A percentile compares a stretch with the other conserved stretches of the same genome.
Evolutionary conservation across 2,329 filamentous ascomycete species (phyloP).

Genomic region (Lecanosticta acicola): DNA sequence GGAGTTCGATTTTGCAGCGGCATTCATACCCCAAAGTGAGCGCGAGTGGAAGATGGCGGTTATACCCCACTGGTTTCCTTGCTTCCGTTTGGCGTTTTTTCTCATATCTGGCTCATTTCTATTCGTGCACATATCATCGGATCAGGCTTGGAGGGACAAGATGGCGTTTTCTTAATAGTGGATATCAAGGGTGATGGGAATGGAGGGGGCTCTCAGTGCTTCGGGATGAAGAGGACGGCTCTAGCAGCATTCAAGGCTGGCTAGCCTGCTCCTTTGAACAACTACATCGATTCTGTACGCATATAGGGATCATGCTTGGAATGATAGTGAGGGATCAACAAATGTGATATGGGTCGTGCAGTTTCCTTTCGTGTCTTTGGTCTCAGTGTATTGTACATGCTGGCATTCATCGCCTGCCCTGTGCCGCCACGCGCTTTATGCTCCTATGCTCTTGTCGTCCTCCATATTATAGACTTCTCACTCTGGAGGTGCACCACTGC

Average conservation of each 20-base stretch:
- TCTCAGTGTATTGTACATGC: slow-evolving; percentile 5
- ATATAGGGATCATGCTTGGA: slow-evolving; percentile 3
- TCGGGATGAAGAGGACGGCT: not conserved
- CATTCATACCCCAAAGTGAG: too few relatives aligned
- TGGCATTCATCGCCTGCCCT: not conserved
- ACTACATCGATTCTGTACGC: not conserved
- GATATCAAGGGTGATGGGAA: not conserved
- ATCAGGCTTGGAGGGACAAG: too few relatives aligned
- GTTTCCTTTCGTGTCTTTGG: not conserved
- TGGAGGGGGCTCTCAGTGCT: not conserved
- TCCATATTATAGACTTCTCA: slow-evolving; percentile 3
- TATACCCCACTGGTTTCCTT: too few relatives aligned
- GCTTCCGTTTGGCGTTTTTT: too few relatives aligned
- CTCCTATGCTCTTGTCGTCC: not conserved
- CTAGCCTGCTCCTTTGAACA: too few relatives aligned
- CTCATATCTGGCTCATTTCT: not conserved
- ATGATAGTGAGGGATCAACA: not conserved
- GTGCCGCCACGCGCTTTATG: not conserved
- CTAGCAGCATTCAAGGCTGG: not conserved
- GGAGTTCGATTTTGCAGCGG: too few relatives aligned
- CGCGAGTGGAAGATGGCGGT: too few relatives aligned
- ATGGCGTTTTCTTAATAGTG: too few relatives aligned
- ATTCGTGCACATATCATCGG: not conserved
- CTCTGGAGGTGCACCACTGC: slow-evolving; percentile 18
- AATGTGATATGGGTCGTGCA: not conserved